Conservation (phyloP, 495 filamentous ascomycete genomes). For the Aspergillus bertholletiae region DNA sequence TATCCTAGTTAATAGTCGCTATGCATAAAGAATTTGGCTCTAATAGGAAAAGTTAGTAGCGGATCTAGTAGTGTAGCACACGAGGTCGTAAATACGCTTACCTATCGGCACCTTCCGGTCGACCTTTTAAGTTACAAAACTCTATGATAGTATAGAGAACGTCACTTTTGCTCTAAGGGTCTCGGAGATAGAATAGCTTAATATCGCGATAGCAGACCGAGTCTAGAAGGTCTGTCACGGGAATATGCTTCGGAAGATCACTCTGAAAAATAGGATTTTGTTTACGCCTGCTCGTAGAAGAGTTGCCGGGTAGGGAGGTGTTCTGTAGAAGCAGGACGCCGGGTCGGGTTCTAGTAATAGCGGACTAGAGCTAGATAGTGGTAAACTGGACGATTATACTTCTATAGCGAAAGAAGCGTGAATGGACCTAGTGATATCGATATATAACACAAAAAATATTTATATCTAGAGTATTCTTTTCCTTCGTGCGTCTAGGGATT, state of each 20-base stretch:
- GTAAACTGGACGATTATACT: constrained; percentile 28
- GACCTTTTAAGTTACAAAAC: constrained; percentile 28
- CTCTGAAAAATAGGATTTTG: constrained; percentile 18
- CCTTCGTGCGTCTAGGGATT: constrained; percentile 9
- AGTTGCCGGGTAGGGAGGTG: constrained; percentile 13
- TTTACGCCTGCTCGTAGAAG: constrained; percentile 17
- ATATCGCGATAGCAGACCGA: constrained; percentile 29
- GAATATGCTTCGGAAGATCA: constrained; percentile 24
- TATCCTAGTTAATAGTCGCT: constrained; percentile 29
- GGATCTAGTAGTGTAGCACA: neutral
- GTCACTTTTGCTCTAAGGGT: constrained; percentile 23
- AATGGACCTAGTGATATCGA: constrained; percentile 27
- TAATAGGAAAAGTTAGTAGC: constrained; percentile 12
- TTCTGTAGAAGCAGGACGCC: constrained; percentile 25
- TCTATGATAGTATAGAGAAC: constrained; percentile 26
- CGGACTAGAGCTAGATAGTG: constrained; percentile 26
- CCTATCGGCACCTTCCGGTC: constrained; percentile 22
- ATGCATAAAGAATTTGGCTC: constrained; percentile 33
- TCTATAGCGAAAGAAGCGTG: constrained; percentile 23
- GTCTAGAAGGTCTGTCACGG: constrained; percentile 21
- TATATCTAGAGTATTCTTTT: constrained; percentile 20
- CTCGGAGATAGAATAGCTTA: constrained; percentile 25
- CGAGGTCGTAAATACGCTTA: constrained; percentile 11
- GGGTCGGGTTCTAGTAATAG: constrained; percentile 29
- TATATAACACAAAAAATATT: constrained; percentile 22